Evolutionary conservation across 192 early-diverging fungal genomes (phyloP).

Genomic region (Geranomyces michiganensis): DNA sequence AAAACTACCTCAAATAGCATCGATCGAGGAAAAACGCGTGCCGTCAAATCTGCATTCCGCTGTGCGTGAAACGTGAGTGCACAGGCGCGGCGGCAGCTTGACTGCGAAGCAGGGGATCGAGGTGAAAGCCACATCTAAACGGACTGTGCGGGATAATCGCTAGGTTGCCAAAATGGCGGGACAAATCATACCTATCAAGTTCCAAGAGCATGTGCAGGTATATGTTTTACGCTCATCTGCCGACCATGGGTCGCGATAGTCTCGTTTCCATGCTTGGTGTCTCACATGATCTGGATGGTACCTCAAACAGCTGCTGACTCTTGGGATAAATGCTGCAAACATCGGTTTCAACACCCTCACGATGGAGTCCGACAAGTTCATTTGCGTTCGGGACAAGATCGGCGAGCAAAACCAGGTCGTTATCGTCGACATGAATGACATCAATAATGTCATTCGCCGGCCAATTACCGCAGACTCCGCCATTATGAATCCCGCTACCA

Average conservation of each 20-base stretch:
- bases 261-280: too few species aligned
- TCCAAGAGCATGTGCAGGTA: conserved; percentile 97
- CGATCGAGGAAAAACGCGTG: too few species aligned
- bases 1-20: too few species aligned
- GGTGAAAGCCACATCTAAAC: too few species aligned
- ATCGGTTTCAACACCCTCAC: conserved; percentile 98
- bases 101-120: too few species aligned
- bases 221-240: not conserved
- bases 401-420: conserved; percentile 87
- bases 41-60: too few species aligned
- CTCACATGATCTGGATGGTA: not conserved
- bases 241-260: too few species aligned
- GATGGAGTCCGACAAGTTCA: conserved; percentile 97
- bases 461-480: conserved; percentile 97
- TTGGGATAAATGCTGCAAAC: conserved; percentile 88
- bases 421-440: conserved; percentile 91
- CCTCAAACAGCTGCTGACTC: conserved; percentile 85
- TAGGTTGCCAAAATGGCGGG: not conserved
- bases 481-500: conserved; percentile 94
- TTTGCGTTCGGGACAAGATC: conserved; percentile 93
- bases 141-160: too few species aligned
- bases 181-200: conserved; percentile 77
- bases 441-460: conserved; percentile 77
- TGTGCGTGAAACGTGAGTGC: too few species aligned
- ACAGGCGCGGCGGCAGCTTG: too few species aligned